Conservation (phyloP, 495 filamentous ascomycete genomes). For the Penicillium diatomitis region DNA sequence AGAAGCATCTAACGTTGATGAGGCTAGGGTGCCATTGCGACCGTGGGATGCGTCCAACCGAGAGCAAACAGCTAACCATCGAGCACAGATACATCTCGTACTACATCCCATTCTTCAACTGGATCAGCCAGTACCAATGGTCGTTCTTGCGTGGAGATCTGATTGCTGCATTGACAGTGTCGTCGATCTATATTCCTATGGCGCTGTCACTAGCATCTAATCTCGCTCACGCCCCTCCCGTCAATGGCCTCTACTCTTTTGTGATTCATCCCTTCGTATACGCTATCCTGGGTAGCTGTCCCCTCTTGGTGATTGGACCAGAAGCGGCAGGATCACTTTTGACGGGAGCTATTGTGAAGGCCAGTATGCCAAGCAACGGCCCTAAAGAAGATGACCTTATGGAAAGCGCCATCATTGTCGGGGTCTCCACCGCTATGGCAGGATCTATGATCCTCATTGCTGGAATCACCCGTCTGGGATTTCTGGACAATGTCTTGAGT, state of each 20-base stretch:
- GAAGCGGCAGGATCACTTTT: conserved; percentile 91
- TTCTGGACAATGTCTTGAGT: conserved; percentile 88
- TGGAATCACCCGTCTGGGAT: conserved; percentile 78
- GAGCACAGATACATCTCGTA: conserved; percentile 73
- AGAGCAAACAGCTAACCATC: conserved; percentile 10
- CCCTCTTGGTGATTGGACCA: conserved; percentile 88
- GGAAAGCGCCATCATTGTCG: conserved; percentile 72
- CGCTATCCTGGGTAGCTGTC: conserved; percentile 81
- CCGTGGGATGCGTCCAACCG: too few relatives aligned
- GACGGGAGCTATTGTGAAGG: conserved; percentile 74
- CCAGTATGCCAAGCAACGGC: conserved; percentile 57
- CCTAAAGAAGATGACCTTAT: conserved; percentile 61
- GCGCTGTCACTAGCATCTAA: conserved; percentile 88
- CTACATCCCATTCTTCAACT: conserved; percentile 84
- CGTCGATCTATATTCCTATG: conserved; percentile 98
- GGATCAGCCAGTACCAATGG: conserved; percentile 77
- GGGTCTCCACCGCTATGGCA: conserved; percentile 79
- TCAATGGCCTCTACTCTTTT: conserved; percentile 93
- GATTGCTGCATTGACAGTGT: conserved; percentile 77
- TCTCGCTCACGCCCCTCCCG: conserved; percentile 83
- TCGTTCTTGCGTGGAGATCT: conserved; percentile 79
- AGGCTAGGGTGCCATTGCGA: too few relatives aligned
- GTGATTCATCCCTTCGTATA: conserved; percentile 87
- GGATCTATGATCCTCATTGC: conserved; percentile 80
- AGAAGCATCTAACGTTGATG: too few relatives aligned